These are phyloP conservation scores for Oryza nivara DNA, from an alignment of 176 grass and related monocot species.

Conservation along the genomic window DNA sequence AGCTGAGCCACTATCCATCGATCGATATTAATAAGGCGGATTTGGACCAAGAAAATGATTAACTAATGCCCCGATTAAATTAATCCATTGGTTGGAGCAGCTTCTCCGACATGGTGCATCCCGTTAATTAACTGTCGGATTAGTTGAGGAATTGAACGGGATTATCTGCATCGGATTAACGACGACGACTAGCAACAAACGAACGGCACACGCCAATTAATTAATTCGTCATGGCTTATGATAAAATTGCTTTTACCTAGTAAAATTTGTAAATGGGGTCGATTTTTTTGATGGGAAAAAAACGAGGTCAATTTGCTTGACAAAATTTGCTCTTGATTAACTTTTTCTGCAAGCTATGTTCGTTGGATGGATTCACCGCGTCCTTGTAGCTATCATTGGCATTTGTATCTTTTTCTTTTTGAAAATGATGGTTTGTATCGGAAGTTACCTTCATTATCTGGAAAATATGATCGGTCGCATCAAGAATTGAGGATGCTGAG, in stretches of 20 bases:
- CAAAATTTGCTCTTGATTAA: no score
- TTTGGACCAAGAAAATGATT: not conserved
- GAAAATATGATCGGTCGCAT: no score
- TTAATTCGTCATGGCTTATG: not conserved
- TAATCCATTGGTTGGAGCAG: not conserved
- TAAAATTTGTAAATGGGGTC: no score
- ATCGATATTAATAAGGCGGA: not conserved
- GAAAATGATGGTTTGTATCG: no score
- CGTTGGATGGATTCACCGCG: no score
- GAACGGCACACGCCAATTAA: not conserved
- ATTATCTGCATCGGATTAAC: conserved; percentile 13
- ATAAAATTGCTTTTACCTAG: not conserved
- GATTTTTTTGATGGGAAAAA: no score
- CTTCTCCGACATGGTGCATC: conserved; percentile 7
- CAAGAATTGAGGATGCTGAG: no score
- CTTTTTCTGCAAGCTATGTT: no score
- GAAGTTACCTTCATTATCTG: no score
- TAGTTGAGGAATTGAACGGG: conserved; percentile 14
- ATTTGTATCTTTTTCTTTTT: no score
- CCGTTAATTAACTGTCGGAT: conserved; percentile 17
- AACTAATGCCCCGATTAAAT: not conserved
- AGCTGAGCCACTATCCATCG: not conserved
- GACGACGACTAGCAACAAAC: not conserved
- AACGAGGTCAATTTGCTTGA: no score
- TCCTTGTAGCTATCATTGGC: no score